Evolutionary conservation across 2,329 filamentous ascomycete genomes (phyloP).

Genomic region (Fonsecaea multimorphosa): DNA sequence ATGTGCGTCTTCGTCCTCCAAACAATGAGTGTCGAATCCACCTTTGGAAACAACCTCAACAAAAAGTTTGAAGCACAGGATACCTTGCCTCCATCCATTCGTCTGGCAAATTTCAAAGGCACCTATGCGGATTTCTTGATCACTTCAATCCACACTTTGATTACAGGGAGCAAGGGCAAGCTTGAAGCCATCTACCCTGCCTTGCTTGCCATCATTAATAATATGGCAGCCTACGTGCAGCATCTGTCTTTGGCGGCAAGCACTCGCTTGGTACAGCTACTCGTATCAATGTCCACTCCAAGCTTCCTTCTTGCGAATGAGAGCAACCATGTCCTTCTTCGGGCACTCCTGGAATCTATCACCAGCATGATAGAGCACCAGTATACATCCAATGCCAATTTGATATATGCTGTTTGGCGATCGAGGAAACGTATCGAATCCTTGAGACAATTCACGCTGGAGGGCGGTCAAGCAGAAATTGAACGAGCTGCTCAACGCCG

Average conservation of each 20-base stretch:
- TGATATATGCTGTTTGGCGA: conserved; percentile 79
- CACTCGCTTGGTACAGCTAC: conserved; percentile 83
- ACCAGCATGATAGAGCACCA: conserved; percentile 91
- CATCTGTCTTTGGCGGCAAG: conserved; percentile 76
- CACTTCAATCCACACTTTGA: conserved; percentile 90
- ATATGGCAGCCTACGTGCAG: conserved; percentile 84
- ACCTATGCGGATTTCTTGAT: conserved; percentile 94
- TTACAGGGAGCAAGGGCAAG: conserved; percentile 88
- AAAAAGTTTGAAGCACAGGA: conserved; percentile 88
- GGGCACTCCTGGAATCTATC: conserved; percentile 83
- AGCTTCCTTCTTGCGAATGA: conserved; percentile 93
- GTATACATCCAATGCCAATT: conserved; percentile 73
- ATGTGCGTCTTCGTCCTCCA: conserved; percentile 99
- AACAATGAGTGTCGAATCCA: conserved; percentile 89
- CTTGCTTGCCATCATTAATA: conserved; percentile 88
- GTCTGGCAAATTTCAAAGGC: conserved; percentile 82
- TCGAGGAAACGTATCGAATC: conserved; percentile 85
- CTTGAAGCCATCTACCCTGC: conserved; percentile 91
- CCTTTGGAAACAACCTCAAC: conserved; percentile 89
- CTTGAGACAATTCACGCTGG: conserved; percentile 83
- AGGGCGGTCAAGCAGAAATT: conserved; percentile 90
- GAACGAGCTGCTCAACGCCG: conserved; percentile 60
- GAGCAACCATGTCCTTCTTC: conserved; percentile 80
- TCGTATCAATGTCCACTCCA: conserved; percentile 89
- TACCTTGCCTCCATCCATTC: conserved; percentile 79